Evolutionary conservation across 805 yeast species (phyloP).

Genomic region (Candida boidinii): DNA sequence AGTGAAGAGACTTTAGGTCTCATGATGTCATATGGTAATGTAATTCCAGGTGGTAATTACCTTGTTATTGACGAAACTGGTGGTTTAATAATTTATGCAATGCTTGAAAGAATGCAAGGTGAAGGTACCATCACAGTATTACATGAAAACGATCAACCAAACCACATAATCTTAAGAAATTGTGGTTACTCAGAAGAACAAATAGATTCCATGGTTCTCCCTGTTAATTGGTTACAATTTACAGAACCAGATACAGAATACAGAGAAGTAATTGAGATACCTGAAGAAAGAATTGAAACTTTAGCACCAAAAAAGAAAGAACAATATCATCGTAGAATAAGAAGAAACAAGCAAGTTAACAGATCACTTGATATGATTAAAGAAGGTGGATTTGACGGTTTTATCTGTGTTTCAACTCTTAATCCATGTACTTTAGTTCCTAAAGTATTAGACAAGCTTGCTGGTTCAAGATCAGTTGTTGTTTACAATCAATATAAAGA

Average conservation of each 20-base stretch:
- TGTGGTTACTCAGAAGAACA: slow-evolving; percentile 53
- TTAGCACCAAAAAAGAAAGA: slow-evolving; percentile 52
- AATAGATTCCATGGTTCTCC: slow-evolving; percentile 48
- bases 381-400: slow-evolving; percentile 59
- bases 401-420: slow-evolving; percentile 66
- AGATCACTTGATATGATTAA: slow-evolving; percentile 42
- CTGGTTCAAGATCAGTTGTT: slow-evolving; percentile 84
- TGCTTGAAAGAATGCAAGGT: slow-evolving; percentile 89
- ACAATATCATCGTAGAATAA: slow-evolving; percentile 59
- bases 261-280: slow-evolving; percentile 32
- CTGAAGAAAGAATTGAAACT: slow-evolving; percentile 44
- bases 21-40: slow-evolving; percentile 68
- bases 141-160: slow-evolving; percentile 93
- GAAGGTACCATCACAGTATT: slow-evolving; percentile 56
- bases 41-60: slow-evolving; percentile 85
- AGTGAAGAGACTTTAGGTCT: slow-evolving; percentile 80
- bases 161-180: slow-evolving; percentile 59
- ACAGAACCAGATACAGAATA: slow-evolving; percentile 64
- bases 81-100: slow-evolving; percentile 75
- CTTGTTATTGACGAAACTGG: slow-evolving; percentile 91
- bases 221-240: slow-evolving; percentile 72
- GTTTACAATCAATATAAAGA: slow-evolving; percentile 80
- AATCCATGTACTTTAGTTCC: slow-evolving; percentile 60
- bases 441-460: slow-evolving; percentile 50
- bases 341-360: slow-evolving; percentile 44